Base-by-base conservation (phyloP, 2,329 filamentous ascomycete genomes). In the Diplodia seriata region DNA sequence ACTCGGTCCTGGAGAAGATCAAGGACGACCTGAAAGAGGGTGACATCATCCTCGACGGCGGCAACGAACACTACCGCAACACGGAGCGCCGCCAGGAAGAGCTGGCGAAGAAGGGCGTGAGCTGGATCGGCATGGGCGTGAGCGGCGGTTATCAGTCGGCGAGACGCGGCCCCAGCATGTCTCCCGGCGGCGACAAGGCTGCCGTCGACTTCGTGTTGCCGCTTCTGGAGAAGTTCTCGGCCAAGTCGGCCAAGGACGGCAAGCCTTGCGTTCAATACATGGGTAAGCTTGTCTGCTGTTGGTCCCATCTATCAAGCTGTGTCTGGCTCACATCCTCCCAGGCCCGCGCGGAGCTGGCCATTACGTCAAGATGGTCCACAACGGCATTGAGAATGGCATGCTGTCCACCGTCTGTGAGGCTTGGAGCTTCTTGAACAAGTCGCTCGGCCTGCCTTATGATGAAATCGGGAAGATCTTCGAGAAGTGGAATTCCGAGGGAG, bases 291-390 rank as follows among this genome's bases (percentile, higher is more conserved):
- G 40, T 23, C 36, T 14, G 31, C 1, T 20, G 3, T 2, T 4
- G 33, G 18, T 38, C 23, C 26, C 15, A 18, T 54, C 29, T n/a
- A 3, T 56, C 12, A 15, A 11, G 33, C 3, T 18, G 7, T 56
- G 3, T 56, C 40, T 38, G 36, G 18, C 29, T 33, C 9, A 33
- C 31, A 20, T 3, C 0, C 12, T 2, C 14, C n/a, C 12, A 59
- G 55, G 55, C 0, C 81, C 83, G 0, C 82, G 81, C 0, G 86
- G 86, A 4, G 81, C 82, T 3, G 86, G 86, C 0, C 86, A 89
- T 72, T 89, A 85, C 70, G 85, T 88, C 8, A 89, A 89, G 77
- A 89, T 88, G 85, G 81, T 88, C 2, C 86, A 89, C 72, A 88
- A 89, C 69, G 86, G 86, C 0, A 88, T 89, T 66, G 86, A 89